These are phyloP conservation scores for Euphorbia lathyris DNA, from an alignment of 345 rosid genomes.

Conservation along the genomic window DNA sequence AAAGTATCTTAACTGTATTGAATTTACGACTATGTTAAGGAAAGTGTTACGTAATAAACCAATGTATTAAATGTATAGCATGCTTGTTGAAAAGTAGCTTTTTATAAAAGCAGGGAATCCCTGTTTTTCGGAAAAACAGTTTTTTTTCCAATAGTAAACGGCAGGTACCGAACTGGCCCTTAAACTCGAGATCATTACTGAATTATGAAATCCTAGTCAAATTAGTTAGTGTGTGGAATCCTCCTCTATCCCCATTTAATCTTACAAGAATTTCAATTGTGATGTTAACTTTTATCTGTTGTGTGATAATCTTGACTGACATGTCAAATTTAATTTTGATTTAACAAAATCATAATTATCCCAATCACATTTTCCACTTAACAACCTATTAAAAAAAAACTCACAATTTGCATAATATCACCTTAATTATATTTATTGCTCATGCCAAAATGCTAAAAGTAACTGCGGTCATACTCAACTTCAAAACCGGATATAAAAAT, in stretches of 20 bases:
- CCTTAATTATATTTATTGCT: background rate
- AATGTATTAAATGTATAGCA: no score
- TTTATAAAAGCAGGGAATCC: no score
- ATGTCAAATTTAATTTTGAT: background rate
- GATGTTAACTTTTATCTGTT: background rate
- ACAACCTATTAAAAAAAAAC: background rate
- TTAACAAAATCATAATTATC: background rate
- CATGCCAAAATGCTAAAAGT: background rate
- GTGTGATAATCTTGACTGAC: background rate
- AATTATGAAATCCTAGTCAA: background rate
- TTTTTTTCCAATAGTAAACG: no score
- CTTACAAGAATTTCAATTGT: background rate
- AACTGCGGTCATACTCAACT: no score
- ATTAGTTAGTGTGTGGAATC: background rate
- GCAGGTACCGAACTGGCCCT: no score
- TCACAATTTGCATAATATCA: background rate
- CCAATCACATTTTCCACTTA: background rate
- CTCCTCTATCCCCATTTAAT: background rate
- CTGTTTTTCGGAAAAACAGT: no score
- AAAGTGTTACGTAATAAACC: no score
- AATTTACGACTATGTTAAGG: no score
- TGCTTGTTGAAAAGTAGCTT: no score
- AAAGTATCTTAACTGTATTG: no score
- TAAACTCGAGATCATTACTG: constrained; percentile 1
- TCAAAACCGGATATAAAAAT: no score